Percentiles rank a stretch among this genome's conserved stretches.
Conservation (phyloP, 2,329 filamentous ascomycete species). For the Fusarium euwallaceae region DNA sequence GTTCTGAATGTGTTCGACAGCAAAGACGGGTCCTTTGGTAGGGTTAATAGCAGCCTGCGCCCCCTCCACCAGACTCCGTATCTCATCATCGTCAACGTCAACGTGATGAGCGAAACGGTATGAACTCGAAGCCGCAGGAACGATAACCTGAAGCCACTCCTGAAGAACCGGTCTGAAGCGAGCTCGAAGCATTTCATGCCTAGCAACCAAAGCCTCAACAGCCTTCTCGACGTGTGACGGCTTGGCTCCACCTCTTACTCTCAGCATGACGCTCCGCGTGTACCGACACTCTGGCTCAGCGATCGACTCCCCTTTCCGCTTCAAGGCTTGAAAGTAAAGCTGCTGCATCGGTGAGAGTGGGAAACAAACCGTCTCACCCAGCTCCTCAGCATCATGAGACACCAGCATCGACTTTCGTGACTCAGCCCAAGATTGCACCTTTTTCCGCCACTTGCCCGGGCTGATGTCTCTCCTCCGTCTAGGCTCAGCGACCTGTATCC, state of each 20-base stretch:
- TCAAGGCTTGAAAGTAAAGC: slow-evolving; percentile 65
- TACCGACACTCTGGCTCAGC: slow-evolving; percentile 59
- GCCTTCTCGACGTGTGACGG: slow-evolving; percentile 62
- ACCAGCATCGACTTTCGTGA: slow-evolving; percentile 44
- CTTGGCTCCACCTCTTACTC: slow-evolving; percentile 56
- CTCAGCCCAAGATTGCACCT: slow-evolving; percentile 30
- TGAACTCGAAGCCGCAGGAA: slow-evolving; percentile 55
- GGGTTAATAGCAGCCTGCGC: slow-evolving; percentile 62
- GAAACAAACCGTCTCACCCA: slow-evolving; percentile 53
- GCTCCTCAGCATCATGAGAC: slow-evolving; percentile 42
- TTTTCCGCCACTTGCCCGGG: slow-evolving; percentile 4
- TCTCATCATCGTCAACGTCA: slow-evolving; percentile 57
- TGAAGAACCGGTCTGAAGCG: slow-evolving; percentile 56
- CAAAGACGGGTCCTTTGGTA: slow-evolving; percentile 64
- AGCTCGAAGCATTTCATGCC: slow-evolving; percentile 66
- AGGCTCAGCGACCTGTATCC: slow-evolving; percentile 58
- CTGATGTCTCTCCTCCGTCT: slow-evolving; percentile 32
- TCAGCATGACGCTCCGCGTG: slow-evolving; percentile 64
- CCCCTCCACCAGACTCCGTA: slow-evolving; percentile 56
- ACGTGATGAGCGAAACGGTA: slow-evolving; percentile 60
- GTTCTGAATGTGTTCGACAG: slow-evolving; percentile 62
- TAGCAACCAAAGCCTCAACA: slow-evolving; percentile 61
- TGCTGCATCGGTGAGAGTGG: slow-evolving; percentile 67
- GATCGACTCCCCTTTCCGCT: slow-evolving; percentile 49
- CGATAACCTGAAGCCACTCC: slow-evolving; percentile 62